Base-by-base conservation (phyloP, 2,329 filamentous ascomycete species). In the Colletotrichum truncatum region DNA sequence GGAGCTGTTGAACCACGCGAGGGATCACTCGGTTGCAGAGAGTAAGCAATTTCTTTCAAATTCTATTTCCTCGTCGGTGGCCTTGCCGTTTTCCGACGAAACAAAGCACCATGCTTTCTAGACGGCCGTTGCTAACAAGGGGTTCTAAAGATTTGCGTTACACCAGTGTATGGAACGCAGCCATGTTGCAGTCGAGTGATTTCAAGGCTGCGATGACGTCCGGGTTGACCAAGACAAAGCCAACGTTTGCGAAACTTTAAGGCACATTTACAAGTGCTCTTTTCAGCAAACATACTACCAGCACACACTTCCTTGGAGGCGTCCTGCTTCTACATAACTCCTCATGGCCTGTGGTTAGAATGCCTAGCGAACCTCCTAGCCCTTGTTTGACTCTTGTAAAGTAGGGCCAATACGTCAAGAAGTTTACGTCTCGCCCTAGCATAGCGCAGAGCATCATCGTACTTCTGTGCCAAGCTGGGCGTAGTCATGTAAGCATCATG, bases 111-210 rank as follows among this genome's bases (percentile, higher is more conserved):
- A n/a, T n/a, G n/a, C n/a, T n/a, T n/a, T n/a, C n/a, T n/a, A n/a
- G n/a, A n/a, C n/a, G n/a, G 6, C 9, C 18, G 14, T n/a, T 62
- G 28, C 63, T 66, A 23, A 66, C 25, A 4, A 28, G 25, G 9
- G 25, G n/a, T 12, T 4, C 16, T 39, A 9, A 68, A 90, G 89
- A 89, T 48, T 79, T 98, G 75, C 87, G 88, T 63, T 98, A 97
- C 77, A 97, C 94, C 4, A 85, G 88, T 10, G 85, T 96, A 1
- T 98, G 94, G 95, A 98, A 98, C 74, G 87, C 89, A 71, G 91
- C 89, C 3, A 92, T 92, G 73, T 75, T 97, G 71, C 94, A 98
- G 82, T 92, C 93, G 6, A 82, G 84, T 55, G 95, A 98, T 82
- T 85, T 97, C 43, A 81, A 87, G 73, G 82, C 85, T 64, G 93